Percentiles rank a stretch among this genome's conserved stretches.
Evolutionary conservation across 805 yeast species (phyloP).

Genomic region (Saccharomycopsis sp.): DNA sequence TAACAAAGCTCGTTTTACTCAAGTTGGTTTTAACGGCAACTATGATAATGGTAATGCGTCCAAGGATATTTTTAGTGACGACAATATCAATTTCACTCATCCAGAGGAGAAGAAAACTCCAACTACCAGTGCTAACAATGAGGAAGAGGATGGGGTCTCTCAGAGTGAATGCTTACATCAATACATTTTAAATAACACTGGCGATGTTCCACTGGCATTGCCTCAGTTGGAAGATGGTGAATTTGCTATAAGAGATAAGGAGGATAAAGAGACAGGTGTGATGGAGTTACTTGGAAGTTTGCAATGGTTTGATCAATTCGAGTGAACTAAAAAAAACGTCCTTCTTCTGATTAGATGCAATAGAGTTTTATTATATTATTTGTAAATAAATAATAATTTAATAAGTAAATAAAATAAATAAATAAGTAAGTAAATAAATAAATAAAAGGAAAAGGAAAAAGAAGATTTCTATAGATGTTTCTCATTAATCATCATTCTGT

Average conservation of each 20-base stretch:
- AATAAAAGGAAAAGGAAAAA: no score
- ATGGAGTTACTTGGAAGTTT: slow-evolving; percentile 34
- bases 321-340: neutral
- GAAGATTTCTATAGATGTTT: no score
- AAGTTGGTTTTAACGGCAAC: slow-evolving; percentile 37
- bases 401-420: no score
- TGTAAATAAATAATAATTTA: no score
- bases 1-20: slow-evolving; percentile 40
- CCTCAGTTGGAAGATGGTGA: neutral
- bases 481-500: no score
- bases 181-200: neutral
- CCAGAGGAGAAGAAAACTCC: neutral
- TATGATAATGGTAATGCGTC: no score
- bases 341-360: neutral
- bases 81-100: neutral
- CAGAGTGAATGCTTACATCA: neutral
- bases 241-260: neutral
- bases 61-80: no score
- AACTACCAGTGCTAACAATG: neutral
- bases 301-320: slow-evolving; percentile 53
- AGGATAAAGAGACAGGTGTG: neutral
- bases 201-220: neutral
- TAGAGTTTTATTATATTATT: neutral
- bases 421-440: no score
- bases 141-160: neutral